Evolutionary conservation across 2,329 filamentous ascomycete species (phyloP), one percentile per base, ranked within the genome.

Genomic region (Cryphonectria radicalis): DNA sequence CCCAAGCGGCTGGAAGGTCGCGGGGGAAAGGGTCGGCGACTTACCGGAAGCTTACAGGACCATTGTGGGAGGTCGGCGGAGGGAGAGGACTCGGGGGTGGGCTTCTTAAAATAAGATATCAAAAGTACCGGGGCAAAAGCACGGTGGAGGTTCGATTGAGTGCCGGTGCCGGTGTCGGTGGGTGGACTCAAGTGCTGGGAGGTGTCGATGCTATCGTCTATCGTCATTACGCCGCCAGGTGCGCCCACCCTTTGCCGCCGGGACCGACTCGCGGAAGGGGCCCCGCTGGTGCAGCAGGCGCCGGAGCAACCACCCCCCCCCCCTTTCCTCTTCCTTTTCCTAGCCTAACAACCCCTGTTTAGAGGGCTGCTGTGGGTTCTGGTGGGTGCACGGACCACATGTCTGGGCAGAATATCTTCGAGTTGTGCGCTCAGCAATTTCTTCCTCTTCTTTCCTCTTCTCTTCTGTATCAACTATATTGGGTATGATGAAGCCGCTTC

Each of bases 401-500:
- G 4, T 37, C 5, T 40, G 13, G 60, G 64, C 22, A 59, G 62
- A 60, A 70, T 70, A 70, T 64, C 70, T 70, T 72, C 60, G 46
- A 22, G 19, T 62, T 53, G 63, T 57, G 50, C 28, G 63, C 63
- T 57, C 63, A 40, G 35, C 37, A 10, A 55, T 67, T 66, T 70
- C 67, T 73, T 72, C 71, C 65, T 68, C 69, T 63, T 74, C 77
- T 71, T 73, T 76, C 77, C 80, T 77, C 75, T 81, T 84, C 82
- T 82, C 80, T 83, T 87, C 85, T 82, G 80, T 82, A 89, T 82
- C 90, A 93, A 93, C 91, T 93, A 93, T 89, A 89, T 88, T 90
- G 91, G 90, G 89, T 80, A 86, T 91, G 91, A 94, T 88, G 92
- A 92, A 90, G 85, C 84, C 87, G 88, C 87, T 87, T 86, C 79